Percentiles rank a stretch among this genome's conserved stretches.
These are phyloP conservation scores for Dryas octopetala DNA, from an alignment of 306 rosid genomes.

Conservation along the genomic window DNA sequence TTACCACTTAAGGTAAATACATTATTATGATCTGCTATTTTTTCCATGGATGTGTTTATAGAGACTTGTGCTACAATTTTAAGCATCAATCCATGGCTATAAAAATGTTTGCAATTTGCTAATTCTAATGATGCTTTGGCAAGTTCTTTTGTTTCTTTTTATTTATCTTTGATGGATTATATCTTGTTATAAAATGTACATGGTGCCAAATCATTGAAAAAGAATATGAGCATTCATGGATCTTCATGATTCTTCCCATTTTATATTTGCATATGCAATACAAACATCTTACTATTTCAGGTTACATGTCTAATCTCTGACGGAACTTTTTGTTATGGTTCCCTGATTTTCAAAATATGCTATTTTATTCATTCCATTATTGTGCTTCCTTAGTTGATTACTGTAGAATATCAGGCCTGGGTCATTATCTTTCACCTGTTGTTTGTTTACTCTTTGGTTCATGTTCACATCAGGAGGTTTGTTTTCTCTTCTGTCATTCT, in stretches of 20 bases:
- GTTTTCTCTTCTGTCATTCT: constrained; percentile 29
- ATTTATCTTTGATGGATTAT: background rate
- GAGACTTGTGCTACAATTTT: background rate
- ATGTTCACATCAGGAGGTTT: constrained; percentile 2
- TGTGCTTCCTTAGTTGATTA: background rate
- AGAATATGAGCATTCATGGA: background rate
- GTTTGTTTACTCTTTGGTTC: background rate
- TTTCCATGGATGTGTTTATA: background rate
- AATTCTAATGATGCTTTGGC: background rate
- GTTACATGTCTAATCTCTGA: background rate
- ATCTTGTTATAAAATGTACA: background rate
- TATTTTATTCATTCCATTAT: background rate
- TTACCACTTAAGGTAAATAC: background rate
- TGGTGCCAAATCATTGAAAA: background rate
- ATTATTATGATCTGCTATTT: background rate
- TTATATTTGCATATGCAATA: background rate
- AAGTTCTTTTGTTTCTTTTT: background rate
- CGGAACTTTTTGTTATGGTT: background rate
- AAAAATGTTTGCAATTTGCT: background rate
- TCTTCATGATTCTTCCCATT: background rate
- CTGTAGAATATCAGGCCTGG: background rate
- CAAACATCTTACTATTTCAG: constrained; percentile 8
- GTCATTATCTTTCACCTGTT: background rate
- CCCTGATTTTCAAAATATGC: background rate
- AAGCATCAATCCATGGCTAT: background rate